Evolutionary conservation across 306 rosid genomes (phyloP), one percentile per base, ranked within the genome.

Genomic region (Alnus rubra): DNA sequence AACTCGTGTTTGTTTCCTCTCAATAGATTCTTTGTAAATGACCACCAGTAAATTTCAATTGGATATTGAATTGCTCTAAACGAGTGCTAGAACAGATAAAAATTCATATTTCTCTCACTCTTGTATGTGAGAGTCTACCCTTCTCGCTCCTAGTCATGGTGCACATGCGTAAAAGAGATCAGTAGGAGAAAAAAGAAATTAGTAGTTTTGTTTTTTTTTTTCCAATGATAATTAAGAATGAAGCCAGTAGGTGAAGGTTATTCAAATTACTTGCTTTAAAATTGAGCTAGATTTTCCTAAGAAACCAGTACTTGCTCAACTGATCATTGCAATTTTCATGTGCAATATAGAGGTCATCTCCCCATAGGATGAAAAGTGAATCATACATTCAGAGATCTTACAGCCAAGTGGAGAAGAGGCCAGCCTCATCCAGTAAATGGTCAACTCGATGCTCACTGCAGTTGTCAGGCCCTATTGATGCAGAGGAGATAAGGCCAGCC

Each of bases 401-500:
- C 72, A 67, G 42, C 14, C 72, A 67, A 39, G 30, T 42, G 49
- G 72, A 67, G 72, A 44, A 67, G 72, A 42, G 15, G 72, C 7
- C 72, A 39, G 72, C 4, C 33, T 28, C 49, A 16, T 44, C 72
- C 31, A 39, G 72, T 42, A 42, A 39, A 67, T 23, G 31, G 42
- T 63, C 69, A 63, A 15, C 42, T 63, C 69, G 9, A 1, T 42
- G 72, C 42, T 67, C 72, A 18, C 50, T 67, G 13, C 72, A 67
- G 5, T 44, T 67, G 10, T 67, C 72, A 79, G 87, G 84, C 56
- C 72, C 62, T 45, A 87, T 82, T 53, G 87, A 86, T 44, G 65
- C 69, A 9, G 90, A 81, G 88, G 89, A 84, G 78, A 81, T 71
- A 78, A 83, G 87, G 82, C 94, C 74, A 78, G 88, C 80, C 47